A percentile compares a stretch with the other conserved stretches of the same genome.
Conservation (phyloP, 345 rosid species). For the Diplotaxis tenuifolia region DNA sequence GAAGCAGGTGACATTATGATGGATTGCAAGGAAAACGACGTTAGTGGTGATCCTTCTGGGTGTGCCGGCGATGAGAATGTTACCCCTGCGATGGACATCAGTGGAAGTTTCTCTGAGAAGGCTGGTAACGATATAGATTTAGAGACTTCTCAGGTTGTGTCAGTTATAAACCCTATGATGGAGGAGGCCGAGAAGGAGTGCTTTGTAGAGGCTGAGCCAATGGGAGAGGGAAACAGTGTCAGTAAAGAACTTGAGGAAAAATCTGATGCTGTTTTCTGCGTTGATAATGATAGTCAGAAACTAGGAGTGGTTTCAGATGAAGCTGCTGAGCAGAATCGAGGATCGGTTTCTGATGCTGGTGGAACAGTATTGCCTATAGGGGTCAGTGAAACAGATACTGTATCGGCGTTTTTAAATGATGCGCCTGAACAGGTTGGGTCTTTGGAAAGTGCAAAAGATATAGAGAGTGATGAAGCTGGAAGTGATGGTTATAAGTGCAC, state of each 20-base stretch:
- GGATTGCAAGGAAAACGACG: slow-evolving; percentile 31
- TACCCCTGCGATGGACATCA: slow-evolving; percentile 10
- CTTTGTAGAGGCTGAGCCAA: slow-evolving; percentile 20
- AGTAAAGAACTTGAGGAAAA: slow-evolving; percentile 4
- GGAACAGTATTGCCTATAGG: background rate
- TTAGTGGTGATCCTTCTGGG: slow-evolving; percentile 15
- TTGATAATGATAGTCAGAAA: slow-evolving; percentile 14
- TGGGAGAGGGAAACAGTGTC: slow-evolving; percentile 23
- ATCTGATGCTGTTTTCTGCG: slow-evolving; percentile 13
- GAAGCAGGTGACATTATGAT: slow-evolving; percentile 25
- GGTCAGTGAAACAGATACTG: slow-evolving; percentile 12
- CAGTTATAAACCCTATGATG: slow-evolving; percentile 10
- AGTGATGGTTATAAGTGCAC: slow-evolving; percentile 11
- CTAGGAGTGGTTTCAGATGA: slow-evolving; percentile 10
- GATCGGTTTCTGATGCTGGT: background rate
- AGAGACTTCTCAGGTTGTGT: slow-evolving; percentile 17
- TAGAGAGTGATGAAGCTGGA: slow-evolving; percentile 4
- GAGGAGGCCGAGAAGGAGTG: background rate
- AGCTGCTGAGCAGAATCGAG: slow-evolving; percentile 1
- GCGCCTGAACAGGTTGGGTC: slow-evolving; percentile 8
- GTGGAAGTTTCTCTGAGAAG: slow-evolving; percentile 23
- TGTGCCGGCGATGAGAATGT: slow-evolving; percentile 19
- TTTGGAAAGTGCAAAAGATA: slow-evolving; percentile 2
- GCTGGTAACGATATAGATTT: background rate
- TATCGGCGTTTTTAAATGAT: slow-evolving; percentile 7